These are phyloP conservation scores for Geosmithia morbida DNA, from an alignment of 2,329 filamentous ascomycete genomes.

Conservation along the genomic window DNA sequence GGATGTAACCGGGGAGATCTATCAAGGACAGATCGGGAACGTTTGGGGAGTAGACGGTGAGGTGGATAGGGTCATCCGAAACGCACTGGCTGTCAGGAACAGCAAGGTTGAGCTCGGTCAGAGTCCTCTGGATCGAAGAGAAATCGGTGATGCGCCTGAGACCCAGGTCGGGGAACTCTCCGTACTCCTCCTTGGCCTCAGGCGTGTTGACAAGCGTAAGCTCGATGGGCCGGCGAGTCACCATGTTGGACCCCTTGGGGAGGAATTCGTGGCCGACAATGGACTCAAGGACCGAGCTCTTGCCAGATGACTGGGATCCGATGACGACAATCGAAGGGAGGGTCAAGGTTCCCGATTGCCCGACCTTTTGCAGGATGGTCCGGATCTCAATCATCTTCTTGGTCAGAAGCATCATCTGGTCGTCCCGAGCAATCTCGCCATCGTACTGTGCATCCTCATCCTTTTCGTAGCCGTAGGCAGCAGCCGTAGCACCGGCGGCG, in stretches of 20 bases:
- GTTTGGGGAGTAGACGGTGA: constrained; percentile 88
- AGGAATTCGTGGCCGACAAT: constrained; percentile 97
- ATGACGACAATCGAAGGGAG: constrained; percentile 98
- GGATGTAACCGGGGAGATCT: constrained; percentile 93
- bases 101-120: constrained; percentile 89
- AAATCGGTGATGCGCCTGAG: constrained; percentile 88
- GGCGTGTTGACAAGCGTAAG: constrained; percentile 93
- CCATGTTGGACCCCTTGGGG: constrained; percentile 98
- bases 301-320: constrained; percentile 93
- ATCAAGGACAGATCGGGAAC: constrained; percentile 93
- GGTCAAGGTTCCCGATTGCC: constrained; percentile 77
- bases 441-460: constrained; percentile 47
- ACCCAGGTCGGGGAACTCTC: constrained; percentile 87
- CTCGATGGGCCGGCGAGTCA: constrained; percentile 89
- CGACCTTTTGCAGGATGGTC: constrained; percentile 78
- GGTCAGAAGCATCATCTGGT: constrained; percentile 98
- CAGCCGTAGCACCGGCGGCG: constrained; percentile 57
- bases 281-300: constrained; percentile 91
- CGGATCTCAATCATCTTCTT: constrained; percentile 99
- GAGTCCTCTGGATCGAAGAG: constrained; percentile 74
- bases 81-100: constrained; percentile 87
- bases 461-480: constrained; percentile 66
- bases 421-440: constrained; percentile 64
- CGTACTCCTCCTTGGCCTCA: constrained; percentile 74
- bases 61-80: constrained; percentile 89